phyloP scores from a whole-genome alignment of 257 asterid species.

The Cruciata laevipes region DNA sequence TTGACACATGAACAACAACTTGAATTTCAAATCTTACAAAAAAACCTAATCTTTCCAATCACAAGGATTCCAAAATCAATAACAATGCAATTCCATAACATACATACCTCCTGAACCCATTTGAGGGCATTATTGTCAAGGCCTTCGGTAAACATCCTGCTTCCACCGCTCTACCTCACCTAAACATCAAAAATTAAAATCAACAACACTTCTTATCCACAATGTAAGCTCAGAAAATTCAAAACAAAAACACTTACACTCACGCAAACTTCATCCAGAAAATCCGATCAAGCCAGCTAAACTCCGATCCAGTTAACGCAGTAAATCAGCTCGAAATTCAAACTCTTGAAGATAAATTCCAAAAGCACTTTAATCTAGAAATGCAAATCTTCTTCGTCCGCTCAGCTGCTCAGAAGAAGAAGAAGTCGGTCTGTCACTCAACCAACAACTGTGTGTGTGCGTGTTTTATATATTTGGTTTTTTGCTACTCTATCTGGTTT shows the following conservation, averaged over 20 bases:
- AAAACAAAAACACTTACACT: background rate
- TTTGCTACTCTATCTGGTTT: background rate
- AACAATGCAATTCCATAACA: background rate
- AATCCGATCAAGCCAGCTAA: background rate
- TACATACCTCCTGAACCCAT: constrained; percentile 43
- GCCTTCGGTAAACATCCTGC: constrained; percentile 46
- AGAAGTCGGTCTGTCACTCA: background rate
- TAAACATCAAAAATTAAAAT: background rate
- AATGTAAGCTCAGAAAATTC: constrained; percentile 4
- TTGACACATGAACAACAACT: background rate
- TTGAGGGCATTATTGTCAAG: constrained; percentile 44
- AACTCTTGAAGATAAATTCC: background rate
- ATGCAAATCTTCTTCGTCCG: background rate
- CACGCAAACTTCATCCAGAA: background rate
- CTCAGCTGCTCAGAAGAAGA: constrained; percentile 7
- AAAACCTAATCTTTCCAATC: background rate
- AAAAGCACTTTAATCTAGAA: background rate
- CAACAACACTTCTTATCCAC: background rate
- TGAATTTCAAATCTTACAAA: constrained; percentile 1
- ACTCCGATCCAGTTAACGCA: background rate
- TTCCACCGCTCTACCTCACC: background rate
- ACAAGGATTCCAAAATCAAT: background rate
- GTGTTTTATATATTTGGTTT: background rate
- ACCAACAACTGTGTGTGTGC: background rate
- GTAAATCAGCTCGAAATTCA: background rate